A percentile compares a stretch with the other conserved stretches of the same genome.
These are phyloP conservation scores for Pugionium dolabratum DNA, from an alignment of 345 rosid genomes.

Conservation along the genomic window DNA sequence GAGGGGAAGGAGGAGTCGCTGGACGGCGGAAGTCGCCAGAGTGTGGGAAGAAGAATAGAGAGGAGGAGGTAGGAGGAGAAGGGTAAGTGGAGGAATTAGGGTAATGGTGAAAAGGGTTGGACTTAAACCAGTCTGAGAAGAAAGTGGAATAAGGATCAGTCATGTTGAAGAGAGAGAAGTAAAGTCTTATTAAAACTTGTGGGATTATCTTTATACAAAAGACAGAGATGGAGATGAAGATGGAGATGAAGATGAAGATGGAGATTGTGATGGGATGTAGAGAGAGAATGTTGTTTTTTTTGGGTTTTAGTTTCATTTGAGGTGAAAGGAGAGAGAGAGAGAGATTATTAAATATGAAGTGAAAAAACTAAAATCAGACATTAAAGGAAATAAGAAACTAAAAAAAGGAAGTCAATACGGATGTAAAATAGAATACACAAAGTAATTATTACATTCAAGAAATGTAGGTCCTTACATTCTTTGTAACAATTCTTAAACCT, in stretches of 20 bases:
- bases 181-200: constrained; percentile 29
- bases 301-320: no score
- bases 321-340: background rate
- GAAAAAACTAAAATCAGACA: constrained; percentile 1
- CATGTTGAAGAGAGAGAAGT: constrained; percentile 49
- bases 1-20: constrained; percentile 74
- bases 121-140: constrained; percentile 59
- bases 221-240: constrained; percentile 19
- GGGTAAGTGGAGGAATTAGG: no score
- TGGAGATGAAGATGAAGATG: no score
- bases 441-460: no score
- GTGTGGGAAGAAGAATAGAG: constrained; percentile 35
- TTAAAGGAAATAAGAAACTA: no score
- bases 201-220: constrained; percentile 57
- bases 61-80: background rate
- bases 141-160: constrained; percentile 81
- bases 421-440: no score
- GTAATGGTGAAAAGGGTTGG: constrained; percentile 47
- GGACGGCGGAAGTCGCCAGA: constrained; percentile 27
- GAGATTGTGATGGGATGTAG: constrained; percentile 37
- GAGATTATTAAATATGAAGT: constrained; percentile 25
- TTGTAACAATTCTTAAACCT: no score
- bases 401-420: no score
- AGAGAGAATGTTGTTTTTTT: background rate
- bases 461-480: no score